phyloP scores from a whole-genome alignment of 1,284 basidiomycete genomes.

The Coniferiporia weirii region DNA sequence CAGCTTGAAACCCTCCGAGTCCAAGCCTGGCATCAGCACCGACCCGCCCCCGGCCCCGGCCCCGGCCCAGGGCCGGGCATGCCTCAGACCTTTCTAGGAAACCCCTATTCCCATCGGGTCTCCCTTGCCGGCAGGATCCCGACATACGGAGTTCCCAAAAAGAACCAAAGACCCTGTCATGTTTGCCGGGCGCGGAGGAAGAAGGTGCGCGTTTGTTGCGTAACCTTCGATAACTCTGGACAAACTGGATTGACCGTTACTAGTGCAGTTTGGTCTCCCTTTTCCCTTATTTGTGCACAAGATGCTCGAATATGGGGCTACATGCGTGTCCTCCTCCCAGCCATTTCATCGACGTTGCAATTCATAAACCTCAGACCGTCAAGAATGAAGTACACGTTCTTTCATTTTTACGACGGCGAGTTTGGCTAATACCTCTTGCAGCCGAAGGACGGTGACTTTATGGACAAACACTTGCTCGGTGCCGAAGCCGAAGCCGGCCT shows the following conservation, averaged over 20 bases:
- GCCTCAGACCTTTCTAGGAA: no score
- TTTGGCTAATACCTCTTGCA: no score
- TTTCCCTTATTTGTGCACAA: background rate
- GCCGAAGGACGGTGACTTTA: no score
- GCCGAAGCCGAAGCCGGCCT: no score
- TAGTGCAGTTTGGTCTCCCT: background rate
- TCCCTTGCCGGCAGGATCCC: no score
- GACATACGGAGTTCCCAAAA: background rate
- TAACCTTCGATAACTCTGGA: background rate
- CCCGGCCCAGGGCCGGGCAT: no score
- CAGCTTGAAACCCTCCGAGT: no score
- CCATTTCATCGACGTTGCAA: background rate
- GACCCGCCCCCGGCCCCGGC: no score
- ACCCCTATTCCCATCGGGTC: no score
- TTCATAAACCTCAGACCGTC: background rate
- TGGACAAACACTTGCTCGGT: no score
- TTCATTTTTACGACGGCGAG: background rate
- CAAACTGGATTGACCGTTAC: background rate
- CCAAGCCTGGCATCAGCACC: no score
- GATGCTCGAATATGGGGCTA: background rate
- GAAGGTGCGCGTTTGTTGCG: background rate
- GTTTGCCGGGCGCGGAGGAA: slow-evolving; percentile 2
- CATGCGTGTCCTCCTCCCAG: background rate
- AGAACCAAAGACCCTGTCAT: slow-evolving; percentile 1
- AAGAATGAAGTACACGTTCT: background rate